Base-by-base conservation (phyloP, 164 flowering plant genomes). In the Stephania cephalantha region DNA sequence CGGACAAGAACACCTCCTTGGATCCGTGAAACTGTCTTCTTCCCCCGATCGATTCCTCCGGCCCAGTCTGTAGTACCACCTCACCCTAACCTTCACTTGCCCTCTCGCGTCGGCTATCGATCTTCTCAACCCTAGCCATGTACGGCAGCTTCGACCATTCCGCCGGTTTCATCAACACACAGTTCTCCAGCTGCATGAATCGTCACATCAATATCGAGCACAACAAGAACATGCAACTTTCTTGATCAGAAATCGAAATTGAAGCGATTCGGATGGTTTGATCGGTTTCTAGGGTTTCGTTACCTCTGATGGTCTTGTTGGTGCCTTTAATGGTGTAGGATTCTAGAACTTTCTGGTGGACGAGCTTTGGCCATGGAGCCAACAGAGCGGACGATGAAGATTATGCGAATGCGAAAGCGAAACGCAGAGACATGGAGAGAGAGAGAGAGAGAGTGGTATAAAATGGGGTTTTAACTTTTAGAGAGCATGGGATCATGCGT, bases 11-110 rank as follows among this genome's bases (percentile, higher is more conserved):
- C 25, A 92, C 79, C 84, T 92, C 97, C 79, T 89, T 92, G 10
- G 88, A 82, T 15, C 97, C 97, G 68, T 90, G 97, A 67, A 90
- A 92, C 82, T 84, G 93, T n/a, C 95, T 69, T 35, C 95, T 82
- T 8, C 95, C 95, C 2, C 92, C 93, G 77, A 87, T 83, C 70
- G 97, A 89, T 76, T 92, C 97, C 86, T 92, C 97, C 68, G 97
- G 97, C 64, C 95, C n/a, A n/a, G n/a, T n/a, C n/a, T 85, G 73
- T 90, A 92, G 74, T 92, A 92, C 95, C 95, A 90, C 68, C 90
- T 79, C 13, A 88, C 88, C 73, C 81, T 86, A 7, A 92, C 85
- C 81, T 77, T 86, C 29, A 84, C 92, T 81, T 86, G 85, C 0
- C 91, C 91, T 5, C 93, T 81, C 67, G 81, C 77, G 81, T 86